Percentiles rank a stretch among this genome's conserved stretches.
These are phyloP conservation scores for Galeopsis tetrahit DNA, from an alignment of 257 asterid species.

Conservation along the genomic window DNA sequence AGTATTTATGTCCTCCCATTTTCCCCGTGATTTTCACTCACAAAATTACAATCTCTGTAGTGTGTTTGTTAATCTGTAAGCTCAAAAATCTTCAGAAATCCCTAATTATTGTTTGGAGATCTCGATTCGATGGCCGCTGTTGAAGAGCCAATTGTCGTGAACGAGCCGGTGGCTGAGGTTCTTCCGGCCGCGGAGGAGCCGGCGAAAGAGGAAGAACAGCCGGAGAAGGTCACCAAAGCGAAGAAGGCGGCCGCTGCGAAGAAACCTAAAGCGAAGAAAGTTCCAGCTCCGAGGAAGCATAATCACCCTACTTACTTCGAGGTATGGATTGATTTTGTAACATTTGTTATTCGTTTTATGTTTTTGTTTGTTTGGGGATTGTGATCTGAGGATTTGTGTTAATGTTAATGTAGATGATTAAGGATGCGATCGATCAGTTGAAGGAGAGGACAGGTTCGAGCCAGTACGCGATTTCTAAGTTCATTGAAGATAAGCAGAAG, in stretches of 20 bases:
- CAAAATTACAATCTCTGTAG: neutral
- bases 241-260: constrained; percentile 31
- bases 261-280: constrained; percentile 42
- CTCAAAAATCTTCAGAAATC: neutral
- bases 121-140: constrained; percentile 32
- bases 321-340: constrained; percentile 36
- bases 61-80: constrained; percentile 1
- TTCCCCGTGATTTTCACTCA: neutral
- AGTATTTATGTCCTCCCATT: constrained; percentile 38
- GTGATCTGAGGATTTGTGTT: constrained; percentile 19
- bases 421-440: constrained; percentile 57
- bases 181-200: constrained; percentile 28
- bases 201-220: neutral
- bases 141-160: constrained; percentile 34
- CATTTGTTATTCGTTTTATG: neutral
- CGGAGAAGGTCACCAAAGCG: constrained; percentile 1
- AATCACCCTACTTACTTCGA: constrained; percentile 64
- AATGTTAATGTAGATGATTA: constrained; percentile 48
- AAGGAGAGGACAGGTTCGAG: constrained; percentile 72
- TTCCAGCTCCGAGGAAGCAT: constrained; percentile 52
- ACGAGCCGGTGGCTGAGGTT: constrained; percentile 30
- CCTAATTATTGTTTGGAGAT: neutral
- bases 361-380: neutral
- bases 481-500: constrained; percentile 65
- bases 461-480: constrained; percentile 64